Evolutionary conservation across 2,329 filamentous ascomycete species (phyloP).

Genomic region (Zymoseptoria brevis): DNA sequence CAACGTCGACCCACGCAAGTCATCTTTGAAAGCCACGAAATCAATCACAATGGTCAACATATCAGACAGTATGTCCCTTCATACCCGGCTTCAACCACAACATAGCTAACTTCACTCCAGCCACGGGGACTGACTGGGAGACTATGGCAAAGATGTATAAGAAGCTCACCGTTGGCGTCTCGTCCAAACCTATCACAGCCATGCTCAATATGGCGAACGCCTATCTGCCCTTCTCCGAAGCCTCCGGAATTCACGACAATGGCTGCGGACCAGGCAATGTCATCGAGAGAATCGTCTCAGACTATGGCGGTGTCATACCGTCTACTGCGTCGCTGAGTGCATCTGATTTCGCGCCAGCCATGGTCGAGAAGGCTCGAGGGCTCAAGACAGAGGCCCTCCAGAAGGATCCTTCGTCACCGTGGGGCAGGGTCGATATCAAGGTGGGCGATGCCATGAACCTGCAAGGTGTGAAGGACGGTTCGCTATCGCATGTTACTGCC

Average conservation of each 20-base stretch:
- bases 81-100: neutral
- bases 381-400: constrained; percentile 11
- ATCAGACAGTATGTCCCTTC: neutral
- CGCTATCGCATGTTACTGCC: constrained; percentile 25
- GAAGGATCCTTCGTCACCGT: constrained; percentile 11
- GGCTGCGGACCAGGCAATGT: constrained; percentile 27
- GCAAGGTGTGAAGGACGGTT: constrained; percentile 13
- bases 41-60: neutral
- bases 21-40: neutral
- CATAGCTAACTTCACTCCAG: neutral
- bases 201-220: constrained; percentile 23
- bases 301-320: constrained; percentile 18
- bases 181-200: constrained; percentile 12
- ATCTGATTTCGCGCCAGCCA: constrained; percentile 26
- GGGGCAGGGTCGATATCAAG: constrained; percentile 20
- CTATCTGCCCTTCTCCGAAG: constrained; percentile 19
- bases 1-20: neutral
- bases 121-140: constrained; percentile 20
- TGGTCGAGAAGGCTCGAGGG: constrained; percentile 21
- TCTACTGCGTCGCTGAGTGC: constrained; percentile 14
- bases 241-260: constrained; percentile 26
- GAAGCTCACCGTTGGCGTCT: constrained; percentile 12
- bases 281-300: constrained; percentile 18
- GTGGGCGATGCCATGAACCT: constrained; percentile 25
- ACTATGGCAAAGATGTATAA: constrained; percentile 18